phyloP scores from a whole-genome alignment of 805 yeast species.

The Metschnikowia lunata region DNA sequence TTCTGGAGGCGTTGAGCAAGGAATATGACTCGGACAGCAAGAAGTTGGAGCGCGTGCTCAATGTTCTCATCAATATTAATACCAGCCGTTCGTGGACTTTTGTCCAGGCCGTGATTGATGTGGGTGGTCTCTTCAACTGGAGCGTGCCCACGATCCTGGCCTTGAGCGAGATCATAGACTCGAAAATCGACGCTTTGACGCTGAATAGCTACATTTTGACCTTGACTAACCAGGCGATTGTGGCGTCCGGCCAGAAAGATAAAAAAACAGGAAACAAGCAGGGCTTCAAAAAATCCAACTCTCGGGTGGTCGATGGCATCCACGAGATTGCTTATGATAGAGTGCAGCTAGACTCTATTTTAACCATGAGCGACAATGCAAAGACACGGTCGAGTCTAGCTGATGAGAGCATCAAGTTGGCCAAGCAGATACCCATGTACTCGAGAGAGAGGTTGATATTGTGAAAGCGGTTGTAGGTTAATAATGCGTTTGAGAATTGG shows the following conservation, averaged over 20 bases:
- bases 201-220: constrained; percentile 43
- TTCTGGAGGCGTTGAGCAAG: constrained; percentile 30
- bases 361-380: constrained; percentile 28
- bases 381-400: constrained; percentile 27
- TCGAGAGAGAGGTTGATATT: constrained; percentile 48
- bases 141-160: constrained; percentile 45
- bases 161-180: constrained; percentile 42
- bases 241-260: constrained; percentile 20
- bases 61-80: constrained; percentile 27
- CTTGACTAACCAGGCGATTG: constrained; percentile 42
- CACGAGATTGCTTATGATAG: constrained; percentile 27
- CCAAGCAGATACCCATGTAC: constrained; percentile 49
- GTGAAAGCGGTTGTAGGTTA: constrained; percentile 8
- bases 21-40: constrained; percentile 22
- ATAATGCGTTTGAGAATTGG: too few relatives aligned
- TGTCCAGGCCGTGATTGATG: constrained; percentile 63
- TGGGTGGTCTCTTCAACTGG: constrained; percentile 70
- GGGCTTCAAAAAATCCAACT: constrained; percentile 18
- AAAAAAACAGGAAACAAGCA: constrained; percentile 13
- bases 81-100: constrained; percentile 56
- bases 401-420: constrained; percentile 23
- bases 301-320: constrained; percentile 20
- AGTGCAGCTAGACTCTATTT: constrained; percentile 30
- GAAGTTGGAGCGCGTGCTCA: constrained; percentile 37
- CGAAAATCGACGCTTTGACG: constrained; percentile 43